Conservation (phyloP, 768 basidiomycete species). For the Peribolospora kevripleyi region DNA sequence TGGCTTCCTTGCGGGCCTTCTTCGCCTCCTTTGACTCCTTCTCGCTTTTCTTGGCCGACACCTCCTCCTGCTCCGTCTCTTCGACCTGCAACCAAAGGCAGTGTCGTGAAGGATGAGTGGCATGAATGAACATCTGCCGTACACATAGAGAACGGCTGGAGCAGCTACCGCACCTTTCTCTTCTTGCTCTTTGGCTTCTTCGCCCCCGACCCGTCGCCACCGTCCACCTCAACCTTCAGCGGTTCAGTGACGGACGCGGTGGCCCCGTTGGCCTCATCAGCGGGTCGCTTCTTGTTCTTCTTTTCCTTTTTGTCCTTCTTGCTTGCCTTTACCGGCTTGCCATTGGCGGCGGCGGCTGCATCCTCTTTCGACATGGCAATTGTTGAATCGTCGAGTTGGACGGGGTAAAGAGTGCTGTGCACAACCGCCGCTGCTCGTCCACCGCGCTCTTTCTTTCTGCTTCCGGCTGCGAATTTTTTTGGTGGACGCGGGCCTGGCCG, state of each 20-base stretch:
- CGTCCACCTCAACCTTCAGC: not conserved
- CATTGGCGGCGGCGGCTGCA: not conserved
- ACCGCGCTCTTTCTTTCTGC: no score
- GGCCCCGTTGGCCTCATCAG: conserved; percentile 5
- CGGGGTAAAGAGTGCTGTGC: no score
- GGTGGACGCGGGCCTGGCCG: no score
- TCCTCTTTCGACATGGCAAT: not conserved
- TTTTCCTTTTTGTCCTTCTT: conserved; percentile 15
- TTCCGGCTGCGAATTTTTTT: no score
- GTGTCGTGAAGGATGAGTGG: not conserved
- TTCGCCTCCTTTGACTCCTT: conserved; percentile 10
- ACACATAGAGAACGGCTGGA: no score
- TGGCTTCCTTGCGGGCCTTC: conserved; percentile 13
- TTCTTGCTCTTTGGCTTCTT: conserved; percentile 7
- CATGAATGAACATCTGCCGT: no score
- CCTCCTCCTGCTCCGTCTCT: not conserved
- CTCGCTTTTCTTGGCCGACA: not conserved
- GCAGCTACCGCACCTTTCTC: not conserved
- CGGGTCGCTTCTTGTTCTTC: conserved; percentile 20
- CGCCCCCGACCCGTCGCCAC: not conserved
- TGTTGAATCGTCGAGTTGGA: no score
- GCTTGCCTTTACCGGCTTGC: not conserved
- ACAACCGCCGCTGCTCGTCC: no score
- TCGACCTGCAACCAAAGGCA: no score
- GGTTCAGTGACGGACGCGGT: not conserved